These are phyloP conservation scores for Ascochyta lentis DNA, from an alignment of 2,329 filamentous ascomycete genomes.

Conservation along the genomic window DNA sequence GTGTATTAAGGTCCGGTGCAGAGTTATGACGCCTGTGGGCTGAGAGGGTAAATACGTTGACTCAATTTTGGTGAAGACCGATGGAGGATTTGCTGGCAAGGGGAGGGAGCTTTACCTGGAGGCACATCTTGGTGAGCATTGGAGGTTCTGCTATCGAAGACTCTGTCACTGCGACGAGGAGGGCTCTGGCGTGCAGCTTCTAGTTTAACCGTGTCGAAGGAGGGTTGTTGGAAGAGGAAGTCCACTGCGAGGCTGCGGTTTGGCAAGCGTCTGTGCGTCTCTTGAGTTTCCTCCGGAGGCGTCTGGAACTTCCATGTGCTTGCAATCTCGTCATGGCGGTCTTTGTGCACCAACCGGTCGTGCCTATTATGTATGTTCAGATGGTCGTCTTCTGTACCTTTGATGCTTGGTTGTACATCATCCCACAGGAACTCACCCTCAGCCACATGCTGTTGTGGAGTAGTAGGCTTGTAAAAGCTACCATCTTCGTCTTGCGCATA, in stretches of 20 bases:
- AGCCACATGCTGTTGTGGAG: neutral
- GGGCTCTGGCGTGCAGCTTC: neutral
- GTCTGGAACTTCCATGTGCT: neutral
- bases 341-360: neutral
- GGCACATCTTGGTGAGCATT: neutral
- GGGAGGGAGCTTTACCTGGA: neutral
- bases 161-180: neutral
- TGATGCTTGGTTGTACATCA: too few relatives aligned
- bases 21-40: neutral
- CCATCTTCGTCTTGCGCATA: conserved; percentile 14
- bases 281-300: neutral
- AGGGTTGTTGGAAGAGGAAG: neutral
- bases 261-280: neutral
- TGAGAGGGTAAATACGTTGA: neutral
- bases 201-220: neutral
- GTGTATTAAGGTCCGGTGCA: neutral
- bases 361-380: neutral
- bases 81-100: neutral
- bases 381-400: neutral
- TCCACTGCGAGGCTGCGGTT: neutral
- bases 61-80: neutral
- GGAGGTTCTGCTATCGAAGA: neutral
- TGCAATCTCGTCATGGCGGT: neutral
- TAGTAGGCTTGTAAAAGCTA: conserved; percentile 8
- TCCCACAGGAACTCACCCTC: neutral